These are phyloP conservation scores for Suillus paluster DNA, from an alignment of 768 basidiomycete genomes.

Conservation along the genomic window DNA sequence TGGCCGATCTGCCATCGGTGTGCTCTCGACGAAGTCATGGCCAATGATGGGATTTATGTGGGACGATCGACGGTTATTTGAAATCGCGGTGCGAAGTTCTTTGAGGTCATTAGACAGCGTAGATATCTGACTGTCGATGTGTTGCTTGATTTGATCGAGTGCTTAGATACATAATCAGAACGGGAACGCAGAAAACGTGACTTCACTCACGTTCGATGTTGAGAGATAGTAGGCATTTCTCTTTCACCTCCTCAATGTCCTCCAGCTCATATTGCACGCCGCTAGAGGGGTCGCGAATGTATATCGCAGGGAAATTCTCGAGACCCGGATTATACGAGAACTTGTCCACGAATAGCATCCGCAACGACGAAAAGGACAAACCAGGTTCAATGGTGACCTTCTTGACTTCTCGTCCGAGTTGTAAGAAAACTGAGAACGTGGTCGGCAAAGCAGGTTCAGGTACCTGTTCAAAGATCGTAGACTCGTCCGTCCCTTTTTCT, in stretches of 20 bases:
- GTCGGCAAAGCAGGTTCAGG: constrained; percentile 21
- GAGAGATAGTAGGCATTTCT: constrained; percentile 85
- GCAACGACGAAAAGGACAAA: constrained; percentile 72
- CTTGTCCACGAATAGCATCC: constrained; percentile 91
- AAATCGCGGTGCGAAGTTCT: constrained; percentile 75
- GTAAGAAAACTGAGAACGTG: constrained; percentile 79
- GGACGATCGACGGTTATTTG: constrained; percentile 56
- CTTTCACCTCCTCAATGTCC: constrained; percentile 89
- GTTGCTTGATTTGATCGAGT: constrained; percentile 97
- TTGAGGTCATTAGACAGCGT: constrained; percentile 86
- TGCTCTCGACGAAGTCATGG: constrained; percentile 66
- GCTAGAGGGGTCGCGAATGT: constrained; percentile 89
- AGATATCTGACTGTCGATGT: constrained; percentile 92
- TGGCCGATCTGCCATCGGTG: constrained; percentile 68
- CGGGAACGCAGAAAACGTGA: constrained; percentile 6
- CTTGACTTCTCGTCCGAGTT: constrained; percentile 90
- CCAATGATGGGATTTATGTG: constrained; percentile 50
- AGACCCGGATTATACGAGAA: constrained; percentile 93
- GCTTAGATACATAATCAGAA: constrained; percentile 51
- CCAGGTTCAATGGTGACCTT: constrained; percentile 75
- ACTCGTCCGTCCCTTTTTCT: constrained; percentile 11
- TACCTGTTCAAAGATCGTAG: constrained; percentile 22
- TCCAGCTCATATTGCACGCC: constrained; percentile 97
- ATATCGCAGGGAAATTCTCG: constrained; percentile 94
- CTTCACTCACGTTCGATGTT: constrained; percentile 91